Evolutionary conservation across 1,139 yeast genomes (phyloP), one percentile per base, ranked within the genome.

Genomic region (Meyerozyma elateridarum): DNA sequence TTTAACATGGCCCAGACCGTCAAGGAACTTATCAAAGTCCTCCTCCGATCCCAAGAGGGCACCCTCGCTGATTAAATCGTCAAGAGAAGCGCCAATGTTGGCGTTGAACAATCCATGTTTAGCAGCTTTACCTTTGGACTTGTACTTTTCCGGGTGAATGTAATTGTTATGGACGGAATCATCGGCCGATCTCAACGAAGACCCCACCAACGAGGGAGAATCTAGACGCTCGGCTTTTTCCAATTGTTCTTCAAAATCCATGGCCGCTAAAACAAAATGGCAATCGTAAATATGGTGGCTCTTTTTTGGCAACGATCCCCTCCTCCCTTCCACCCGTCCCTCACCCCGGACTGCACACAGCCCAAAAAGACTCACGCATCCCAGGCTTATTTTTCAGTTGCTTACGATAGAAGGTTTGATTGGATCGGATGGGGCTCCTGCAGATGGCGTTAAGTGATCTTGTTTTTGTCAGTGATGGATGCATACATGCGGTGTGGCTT

Each of bases 21-120:
- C 82, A 45, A 77, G 56, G 33, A 72, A 61, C 21, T 59, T 56
- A 15, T 70, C 79, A 42, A 77, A 68, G 42, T 67, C 72, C 40
- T 69, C 78, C 36, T 76, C 82, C 15, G 76, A 74, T 7, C 75
- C 74, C 42, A 76, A 48, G 33, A 78, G 57, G 0, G 82, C 83
- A 15, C 85, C 84, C 45, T 76, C 83, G 28, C 56, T 70, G 37
- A 67, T 71, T 46, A 76, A 62, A 28, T 77, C 80, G 39, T 70
- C 79, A 42, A 76, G 65, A 0, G 76, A 64, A 18, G 76, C 71
- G 28, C 70, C 52, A 20, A 67, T 49, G 17, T 58, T 46, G 18
- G 45, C 38, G 36, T 46, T 52, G 41, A 46, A 41, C 18, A 45
- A 27, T 20, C 44, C 42, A 22, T 35, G 41, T 36, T 22, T 34